Percentiles rank a stretch among this genome's conserved stretches.
Evolutionary conservation across 2,329 filamentous ascomycete species (phyloP).

Genomic region (Beauveria varroae): DNA sequence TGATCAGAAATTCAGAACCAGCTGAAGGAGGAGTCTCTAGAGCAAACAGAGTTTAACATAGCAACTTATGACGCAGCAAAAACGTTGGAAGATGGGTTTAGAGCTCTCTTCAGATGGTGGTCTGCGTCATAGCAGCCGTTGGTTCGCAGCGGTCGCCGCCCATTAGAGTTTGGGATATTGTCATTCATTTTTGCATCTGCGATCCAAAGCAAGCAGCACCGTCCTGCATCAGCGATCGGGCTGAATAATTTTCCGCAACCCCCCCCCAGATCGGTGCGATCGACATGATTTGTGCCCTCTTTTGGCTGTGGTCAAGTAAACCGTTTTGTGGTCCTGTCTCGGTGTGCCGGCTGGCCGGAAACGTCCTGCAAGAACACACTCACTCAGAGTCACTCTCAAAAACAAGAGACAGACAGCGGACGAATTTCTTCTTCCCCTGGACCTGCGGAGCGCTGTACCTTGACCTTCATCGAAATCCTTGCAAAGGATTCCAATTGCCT

Average conservation of each 20-base stretch:
- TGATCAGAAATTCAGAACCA: background rate
- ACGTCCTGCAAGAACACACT: background rate
- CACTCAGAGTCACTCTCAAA: too few species aligned
- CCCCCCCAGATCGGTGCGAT: background rate
- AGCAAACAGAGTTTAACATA: background rate
- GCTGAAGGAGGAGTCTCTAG: background rate
- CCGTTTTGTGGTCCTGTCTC: background rate
- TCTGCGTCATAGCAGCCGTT: conserved; percentile 4
- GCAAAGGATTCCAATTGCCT: background rate
- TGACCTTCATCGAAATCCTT: too few species aligned
- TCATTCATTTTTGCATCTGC: background rate
- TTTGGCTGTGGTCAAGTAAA: background rate
- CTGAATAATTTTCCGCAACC: background rate
- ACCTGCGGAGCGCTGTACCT: too few species aligned
- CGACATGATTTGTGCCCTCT: background rate
- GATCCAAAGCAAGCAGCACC: background rate
- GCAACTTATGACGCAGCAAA: background rate
- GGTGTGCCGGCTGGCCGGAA: background rate
- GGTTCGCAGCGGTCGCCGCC: background rate
- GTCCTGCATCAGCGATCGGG: background rate
- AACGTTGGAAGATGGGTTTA: background rate
- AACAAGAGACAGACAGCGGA: background rate
- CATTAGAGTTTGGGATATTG: background rate
- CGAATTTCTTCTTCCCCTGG: too few species aligned
- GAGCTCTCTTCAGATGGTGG: background rate